phyloP scores from a whole-genome alignment of 2,329 filamentous ascomycete species.

The Alternaria alternata region DNA sequence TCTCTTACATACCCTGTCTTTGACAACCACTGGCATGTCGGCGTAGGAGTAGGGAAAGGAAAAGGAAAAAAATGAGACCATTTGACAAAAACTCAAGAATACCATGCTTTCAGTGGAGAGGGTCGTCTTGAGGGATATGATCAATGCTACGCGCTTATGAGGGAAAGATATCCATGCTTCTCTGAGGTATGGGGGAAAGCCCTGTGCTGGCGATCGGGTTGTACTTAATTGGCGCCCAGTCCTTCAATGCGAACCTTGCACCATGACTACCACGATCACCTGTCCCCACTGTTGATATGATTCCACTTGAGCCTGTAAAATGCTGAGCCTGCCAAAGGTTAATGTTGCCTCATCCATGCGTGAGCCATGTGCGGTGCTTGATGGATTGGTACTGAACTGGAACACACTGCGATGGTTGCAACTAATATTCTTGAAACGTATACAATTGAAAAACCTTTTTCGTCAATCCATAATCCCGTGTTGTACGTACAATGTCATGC shows the following conservation, averaged over 20 bases:
- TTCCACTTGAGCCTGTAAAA: not conserved
- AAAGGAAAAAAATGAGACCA: slow-evolving; percentile 40
- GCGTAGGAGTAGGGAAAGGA: slow-evolving; percentile 42
- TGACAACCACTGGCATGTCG: slow-evolving; percentile 34
- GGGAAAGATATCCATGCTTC: slow-evolving; percentile 93
- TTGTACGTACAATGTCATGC: not conserved
- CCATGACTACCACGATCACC: slow-evolving; percentile 7
- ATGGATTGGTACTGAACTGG: not conserved
- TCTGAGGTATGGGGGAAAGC: slow-evolving; percentile 81
- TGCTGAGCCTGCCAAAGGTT: too few relatives aligned
- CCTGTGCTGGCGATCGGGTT: slow-evolving; percentile 85
- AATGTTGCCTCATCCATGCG: not conserved
- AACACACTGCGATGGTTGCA: not conserved
- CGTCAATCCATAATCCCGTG: not conserved
- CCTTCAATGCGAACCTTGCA: slow-evolving; percentile 38
- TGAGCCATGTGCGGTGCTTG: not conserved
- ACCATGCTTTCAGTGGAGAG: slow-evolving; percentile 19
- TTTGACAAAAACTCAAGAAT: slow-evolving; percentile 20
- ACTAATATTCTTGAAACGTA: too few relatives aligned
- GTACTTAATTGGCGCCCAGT: slow-evolving; percentile 85
- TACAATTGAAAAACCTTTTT: not conserved
- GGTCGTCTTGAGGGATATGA: slow-evolving; percentile 37
- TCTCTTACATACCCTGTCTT: slow-evolving; percentile 48
- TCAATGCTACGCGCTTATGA: slow-evolving; percentile 80
- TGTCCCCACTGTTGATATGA: not conserved